Evolutionary conservation across 495 filamentous ascomycete genomes (phyloP).

Genomic region (Haplographium delicatum): DNA sequence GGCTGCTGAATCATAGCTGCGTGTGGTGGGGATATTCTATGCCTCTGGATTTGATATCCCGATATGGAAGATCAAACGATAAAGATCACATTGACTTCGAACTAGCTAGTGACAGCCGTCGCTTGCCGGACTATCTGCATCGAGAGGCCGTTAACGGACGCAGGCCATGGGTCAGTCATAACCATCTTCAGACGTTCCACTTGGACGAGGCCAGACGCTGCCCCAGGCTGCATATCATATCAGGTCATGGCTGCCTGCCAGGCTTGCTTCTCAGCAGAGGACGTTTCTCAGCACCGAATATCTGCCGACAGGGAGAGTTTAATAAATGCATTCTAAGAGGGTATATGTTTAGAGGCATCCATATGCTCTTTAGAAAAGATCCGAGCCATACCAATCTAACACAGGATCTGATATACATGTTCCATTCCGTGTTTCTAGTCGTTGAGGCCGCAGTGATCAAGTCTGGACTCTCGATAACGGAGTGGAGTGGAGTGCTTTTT

Average conservation of each 20-base stretch:
- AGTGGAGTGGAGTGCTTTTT: too few relatives aligned
- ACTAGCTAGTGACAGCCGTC: constrained; percentile 5
- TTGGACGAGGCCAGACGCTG: constrained; percentile 3
- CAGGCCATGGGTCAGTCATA: constrained; percentile 2
- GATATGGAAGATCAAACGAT: constrained; percentile 22
- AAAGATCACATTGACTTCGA: not conserved
- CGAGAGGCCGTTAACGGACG: constrained; percentile 23
- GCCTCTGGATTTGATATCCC: constrained; percentile 23
- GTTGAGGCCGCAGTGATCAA: too few relatives aligned
- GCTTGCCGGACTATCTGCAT: constrained; percentile 1
- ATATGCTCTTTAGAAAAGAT: too few relatives aligned
- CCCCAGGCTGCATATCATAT: not conserved
- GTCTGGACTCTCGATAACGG: too few relatives aligned
- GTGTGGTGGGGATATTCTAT: constrained; percentile 19
- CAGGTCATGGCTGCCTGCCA: not conserved
- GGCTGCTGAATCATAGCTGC: constrained; percentile 14
- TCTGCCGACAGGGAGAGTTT: too few relatives aligned
- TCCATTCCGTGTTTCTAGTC: too few relatives aligned
- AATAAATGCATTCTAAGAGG: too few relatives aligned
- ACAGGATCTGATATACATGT: too few relatives aligned
- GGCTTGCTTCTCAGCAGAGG: not conserved
- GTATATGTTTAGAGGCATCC: too few relatives aligned
- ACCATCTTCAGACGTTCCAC: constrained; percentile 5
- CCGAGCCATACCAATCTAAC: too few relatives aligned
- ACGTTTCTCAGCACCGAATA: too few relatives aligned